Conservation (phyloP, 768 basidiomycete genomes). For the Butyriboletus loyo region DNA sequence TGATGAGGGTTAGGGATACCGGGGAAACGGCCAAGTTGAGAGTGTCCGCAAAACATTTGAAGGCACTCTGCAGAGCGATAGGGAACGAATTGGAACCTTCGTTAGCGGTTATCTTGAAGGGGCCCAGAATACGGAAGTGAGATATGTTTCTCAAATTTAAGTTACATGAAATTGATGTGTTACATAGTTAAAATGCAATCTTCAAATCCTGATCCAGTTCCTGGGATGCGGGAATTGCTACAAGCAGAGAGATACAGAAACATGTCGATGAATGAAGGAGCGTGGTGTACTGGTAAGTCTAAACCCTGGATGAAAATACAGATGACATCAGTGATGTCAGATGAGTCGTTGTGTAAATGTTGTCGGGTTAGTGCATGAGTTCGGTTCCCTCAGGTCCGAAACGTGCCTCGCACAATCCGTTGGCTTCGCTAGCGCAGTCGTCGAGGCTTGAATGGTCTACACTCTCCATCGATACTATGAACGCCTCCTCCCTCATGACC, state of each 20-base stretch:
- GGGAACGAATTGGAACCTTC: constrained; percentile 1
- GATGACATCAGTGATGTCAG: no score
- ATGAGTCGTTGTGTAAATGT: not conserved
- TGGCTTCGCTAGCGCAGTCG: not conserved
- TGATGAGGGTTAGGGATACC: no score
- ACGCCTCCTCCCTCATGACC: constrained; percentile 2
- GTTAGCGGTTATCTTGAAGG: not conserved
- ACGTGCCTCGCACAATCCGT: not conserved
- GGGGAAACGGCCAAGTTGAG: no score
- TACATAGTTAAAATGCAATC: not conserved
- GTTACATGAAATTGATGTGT: not conserved
- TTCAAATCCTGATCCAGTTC: constrained; percentile 19
- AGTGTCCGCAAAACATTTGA: no score
- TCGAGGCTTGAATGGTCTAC: not conserved
- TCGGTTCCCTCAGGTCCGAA: constrained; percentile 26
- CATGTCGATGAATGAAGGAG: not conserved
- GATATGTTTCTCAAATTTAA: no score
- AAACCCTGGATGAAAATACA: not conserved
- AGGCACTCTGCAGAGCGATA: no score
- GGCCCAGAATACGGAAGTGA: not conserved
- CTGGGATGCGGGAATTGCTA: constrained; percentile 13
- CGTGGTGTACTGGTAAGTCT: not conserved
- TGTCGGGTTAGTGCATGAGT: constrained; percentile 12
- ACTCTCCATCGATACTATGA: not conserved
- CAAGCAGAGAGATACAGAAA: not conserved